Base-by-base conservation (phyloP, 2,329 filamentous ascomycete genomes). In the Apiospora pterosperma region DNA sequence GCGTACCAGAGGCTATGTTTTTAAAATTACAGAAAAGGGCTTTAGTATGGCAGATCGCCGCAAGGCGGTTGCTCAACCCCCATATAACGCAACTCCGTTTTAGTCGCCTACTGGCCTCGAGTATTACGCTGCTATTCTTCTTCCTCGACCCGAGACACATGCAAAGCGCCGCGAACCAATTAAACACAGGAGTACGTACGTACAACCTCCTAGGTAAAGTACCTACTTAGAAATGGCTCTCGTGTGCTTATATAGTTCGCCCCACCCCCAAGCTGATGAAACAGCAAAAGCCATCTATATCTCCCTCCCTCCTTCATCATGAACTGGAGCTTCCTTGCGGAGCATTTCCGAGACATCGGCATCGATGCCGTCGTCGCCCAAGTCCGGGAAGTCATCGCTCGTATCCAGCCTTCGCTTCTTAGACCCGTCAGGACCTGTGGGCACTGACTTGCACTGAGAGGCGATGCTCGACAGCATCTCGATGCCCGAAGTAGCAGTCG, bases 311-410 rank as follows among this genome's bases (percentile, higher is more conserved):
- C 28, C 5, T 4, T 5, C 16, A 16, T 28, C 19, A 55, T 8
- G 48, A 55, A n/a, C 16, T 55, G 48, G 28, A 34, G 48, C 74
- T 78, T 83, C 81, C 67, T 80, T 79, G 48, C 77, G 76, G 55
- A 88, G 76, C 78, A 86, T 85, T 69, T 85, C 84, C 31, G 81
- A 81, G 38, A 88, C 85, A 59, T 88, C 85, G 0, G 82, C 79
- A 67, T 88, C 85, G 61, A 88, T 85, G 0, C 80, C 84, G 67
- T 85, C 83, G 64, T 85, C 83, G 10, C 80, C 83, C n/a, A 87
- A 76, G 62, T 86, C 81, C 4, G 84, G 84, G 64, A 87, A 82
- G 39, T 85, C 84, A 14, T 80, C 80, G 2, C 72, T 75, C n/a
- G 80, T 75, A 39, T 86, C 84, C 6, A 88, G 73, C 59, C 85